Conservation (phyloP, 2,329 filamentous ascomycete species). For the Fusarium clavum region DNA sequence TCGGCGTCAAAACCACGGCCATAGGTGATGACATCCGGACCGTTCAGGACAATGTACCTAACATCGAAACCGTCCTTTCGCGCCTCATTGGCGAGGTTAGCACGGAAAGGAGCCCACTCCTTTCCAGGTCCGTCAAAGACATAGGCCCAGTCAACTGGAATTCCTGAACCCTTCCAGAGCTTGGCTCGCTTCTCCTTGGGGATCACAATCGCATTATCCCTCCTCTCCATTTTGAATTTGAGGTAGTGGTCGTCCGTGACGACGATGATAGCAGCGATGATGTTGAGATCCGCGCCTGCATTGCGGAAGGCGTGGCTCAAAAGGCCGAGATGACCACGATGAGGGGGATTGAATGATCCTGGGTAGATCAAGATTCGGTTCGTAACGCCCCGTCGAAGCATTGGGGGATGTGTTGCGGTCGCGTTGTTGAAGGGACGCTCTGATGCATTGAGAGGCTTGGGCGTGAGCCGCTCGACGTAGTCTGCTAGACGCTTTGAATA, state of each 20-base stretch:
- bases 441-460: not conserved
- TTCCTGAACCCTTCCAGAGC: constrained; percentile 43
- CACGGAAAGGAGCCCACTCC: constrained; percentile 30
- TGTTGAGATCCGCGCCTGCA: constrained; percentile 44
- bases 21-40: constrained; percentile 41
- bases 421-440: constrained; percentile 36
- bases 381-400: constrained; percentile 18
- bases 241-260: constrained; percentile 44
- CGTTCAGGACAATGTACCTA: constrained; percentile 42
- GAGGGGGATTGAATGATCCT: constrained; percentile 55
- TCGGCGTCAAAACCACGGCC: constrained; percentile 17
- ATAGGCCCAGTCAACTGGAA: constrained; percentile 44
- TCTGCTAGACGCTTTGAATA: constrained; percentile 17
- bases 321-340: constrained; percentile 50
- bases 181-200: constrained; percentile 36
- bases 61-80: constrained; percentile 27
- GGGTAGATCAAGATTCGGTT: constrained; percentile 52
- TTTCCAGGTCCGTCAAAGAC: constrained; percentile 37
- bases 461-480: constrained; percentile 30
- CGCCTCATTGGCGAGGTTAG: constrained; percentile 10
- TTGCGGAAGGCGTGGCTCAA: constrained; percentile 47
- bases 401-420: not conserved
- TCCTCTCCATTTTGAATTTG: constrained; percentile 33
- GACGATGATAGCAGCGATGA: constrained; percentile 50
- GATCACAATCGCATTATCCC: constrained; percentile 28